phyloP scores from a whole-genome alignment of 2,329 filamentous ascomycete genomes.

The Penicillium verrucosum region DNA sequence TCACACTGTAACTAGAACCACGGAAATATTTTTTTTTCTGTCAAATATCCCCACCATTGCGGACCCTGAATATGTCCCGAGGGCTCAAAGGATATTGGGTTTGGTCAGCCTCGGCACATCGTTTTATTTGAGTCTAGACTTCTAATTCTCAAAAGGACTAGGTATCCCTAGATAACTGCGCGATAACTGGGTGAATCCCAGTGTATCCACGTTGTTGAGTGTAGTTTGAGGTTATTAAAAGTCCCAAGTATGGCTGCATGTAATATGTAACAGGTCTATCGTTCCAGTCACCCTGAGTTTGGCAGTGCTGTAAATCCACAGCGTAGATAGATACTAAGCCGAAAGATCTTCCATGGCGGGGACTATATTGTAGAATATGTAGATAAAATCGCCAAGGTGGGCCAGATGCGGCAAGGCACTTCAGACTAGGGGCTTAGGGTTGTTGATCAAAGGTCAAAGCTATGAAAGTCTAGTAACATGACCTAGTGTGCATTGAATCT shows the following conservation, averaged over 20 bases:
- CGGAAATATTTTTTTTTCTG: background rate
- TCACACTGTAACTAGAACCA: background rate
- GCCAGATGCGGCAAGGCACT: slow-evolving; percentile 3
- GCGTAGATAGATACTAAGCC: background rate
- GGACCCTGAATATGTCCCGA: background rate
- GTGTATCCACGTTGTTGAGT: background rate
- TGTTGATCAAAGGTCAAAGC: background rate
- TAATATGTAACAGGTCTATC: background rate
- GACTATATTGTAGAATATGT: background rate
- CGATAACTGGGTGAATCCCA: background rate
- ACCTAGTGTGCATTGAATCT: background rate
- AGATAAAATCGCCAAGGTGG: background rate
- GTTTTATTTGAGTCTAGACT: background rate
- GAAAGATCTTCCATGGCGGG: background rate
- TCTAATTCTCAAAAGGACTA: background rate
- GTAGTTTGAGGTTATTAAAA: background rate
- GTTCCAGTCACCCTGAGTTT: background rate
- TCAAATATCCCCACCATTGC: background rate
- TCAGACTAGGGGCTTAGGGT: background rate
- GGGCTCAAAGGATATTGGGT: background rate
- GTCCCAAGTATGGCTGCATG: background rate
- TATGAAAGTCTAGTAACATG: background rate
- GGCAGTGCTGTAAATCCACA: background rate
- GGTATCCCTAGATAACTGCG: background rate
- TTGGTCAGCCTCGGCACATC: background rate